Evolutionary conservation across 352 stramenopile species (phyloP), one percentile per base, ranked within the genome.

Genomic region (Phytophthora litchii): DNA sequence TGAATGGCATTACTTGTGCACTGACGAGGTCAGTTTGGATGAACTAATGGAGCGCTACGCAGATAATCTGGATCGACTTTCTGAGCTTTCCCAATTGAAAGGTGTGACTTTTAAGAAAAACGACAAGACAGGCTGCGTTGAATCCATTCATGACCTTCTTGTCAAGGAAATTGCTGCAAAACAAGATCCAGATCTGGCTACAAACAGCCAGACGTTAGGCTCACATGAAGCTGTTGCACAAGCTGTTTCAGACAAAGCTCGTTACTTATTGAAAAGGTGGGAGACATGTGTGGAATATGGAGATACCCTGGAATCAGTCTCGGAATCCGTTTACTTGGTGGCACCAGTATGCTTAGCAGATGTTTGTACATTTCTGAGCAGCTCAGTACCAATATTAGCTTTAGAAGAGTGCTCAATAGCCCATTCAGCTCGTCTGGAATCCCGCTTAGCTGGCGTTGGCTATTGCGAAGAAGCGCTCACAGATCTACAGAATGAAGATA

Each of bases 31-130:
- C 4, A 62, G 55, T 17, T 17, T 80, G 6, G 67, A 78, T 29
- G 71, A 86, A 42, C 54, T 92, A 45, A 70, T 73, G 23, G 82
- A 92, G 25, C 70, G 76, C 5, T 80, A 88, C 37, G 67, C 55
- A 27, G 71, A 72, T 19, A 87, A 90, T 49, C 42, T 59, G 8
- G 61, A 78, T 60, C 68, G 68, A 8, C 38, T 92, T 29, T 72
- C 56, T 19, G 74, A 88, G 25, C 53, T 92, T 12, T 89, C 78
- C 11, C 41, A 67, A 25, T 49, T 88, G 3, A 81, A 87, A 46
- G 57, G 60, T 27, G 55, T 89, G 1, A 1, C 14, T 0, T 81
- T 78, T 14, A 70, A 73, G 21, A 72, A 55, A 40, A 57, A 45
- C 8, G 75, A 89, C 31, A 53, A 70, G 32, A 65, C 60, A 40